Percentiles rank a stretch among this genome's conserved stretches.
Conservation (phyloP, 352 stramenopile species). For the Phytophthora cryptogea region DNA sequence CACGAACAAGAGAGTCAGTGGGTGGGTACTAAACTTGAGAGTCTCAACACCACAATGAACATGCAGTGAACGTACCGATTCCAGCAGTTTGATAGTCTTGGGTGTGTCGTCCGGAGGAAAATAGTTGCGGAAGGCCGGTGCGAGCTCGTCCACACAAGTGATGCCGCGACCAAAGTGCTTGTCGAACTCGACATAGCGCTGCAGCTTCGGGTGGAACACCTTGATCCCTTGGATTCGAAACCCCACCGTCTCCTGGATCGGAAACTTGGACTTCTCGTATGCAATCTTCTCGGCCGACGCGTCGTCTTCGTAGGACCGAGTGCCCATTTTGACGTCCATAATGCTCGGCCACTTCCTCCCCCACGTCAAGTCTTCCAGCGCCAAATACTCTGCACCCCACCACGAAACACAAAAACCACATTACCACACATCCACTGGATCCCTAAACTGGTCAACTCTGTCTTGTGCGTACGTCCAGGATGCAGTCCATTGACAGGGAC, state of each 20-base stretch:
- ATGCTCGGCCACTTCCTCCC: conserved; percentile 88
- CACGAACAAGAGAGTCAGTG: conserved; percentile 4
- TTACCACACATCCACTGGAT: neutral
- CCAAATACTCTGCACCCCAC: conserved; percentile 70
- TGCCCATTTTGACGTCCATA: conserved; percentile 98
- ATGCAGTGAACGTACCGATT: conserved; percentile 39
- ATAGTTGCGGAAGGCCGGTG: conserved; percentile 75
- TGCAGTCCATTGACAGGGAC: conserved; percentile 26
- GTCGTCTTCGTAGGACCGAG: conserved; percentile 92
- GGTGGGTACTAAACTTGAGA: neutral
- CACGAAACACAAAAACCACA: conserved; percentile 4
- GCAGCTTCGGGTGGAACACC: conserved; percentile 60
- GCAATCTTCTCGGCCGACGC: conserved; percentile 89
- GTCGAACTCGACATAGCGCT: conserved; percentile 78
- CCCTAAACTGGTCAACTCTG: neutral
- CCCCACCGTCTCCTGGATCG: conserved; percentile 88
- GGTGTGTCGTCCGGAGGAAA: conserved; percentile 52
- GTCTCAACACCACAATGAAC: neutral
- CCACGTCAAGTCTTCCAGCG: conserved; percentile 90
- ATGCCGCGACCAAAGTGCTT: conserved; percentile 89
- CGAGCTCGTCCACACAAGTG: conserved; percentile 56
- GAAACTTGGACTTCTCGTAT: conserved; percentile 93
- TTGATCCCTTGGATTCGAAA: conserved; percentile 96
- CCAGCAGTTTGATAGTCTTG: conserved; percentile 44
- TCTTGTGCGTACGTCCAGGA: conserved; percentile 33